These are phyloP conservation scores for Peronospora destructor DNA, from an alignment of 352 stramenopile genomes.

Conservation along the genomic window DNA sequence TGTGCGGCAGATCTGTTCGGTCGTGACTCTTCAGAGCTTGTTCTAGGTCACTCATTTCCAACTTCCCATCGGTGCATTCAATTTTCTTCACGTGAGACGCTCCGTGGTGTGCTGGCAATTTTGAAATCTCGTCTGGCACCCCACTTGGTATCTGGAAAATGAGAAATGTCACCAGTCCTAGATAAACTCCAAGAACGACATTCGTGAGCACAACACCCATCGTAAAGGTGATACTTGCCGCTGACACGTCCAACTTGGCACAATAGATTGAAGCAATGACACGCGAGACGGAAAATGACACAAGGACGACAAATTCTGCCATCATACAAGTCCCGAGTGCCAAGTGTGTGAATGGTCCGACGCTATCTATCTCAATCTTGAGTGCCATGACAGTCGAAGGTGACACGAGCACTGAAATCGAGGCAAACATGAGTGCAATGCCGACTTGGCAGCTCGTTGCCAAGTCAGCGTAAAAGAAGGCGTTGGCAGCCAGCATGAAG, in stretches of 20 bases:
- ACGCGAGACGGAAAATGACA: slow-evolving; percentile 57
- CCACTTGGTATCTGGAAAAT: slow-evolving; percentile 51
- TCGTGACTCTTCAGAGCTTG: slow-evolving; percentile 26
- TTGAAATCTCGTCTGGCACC: slow-evolving; percentile 14
- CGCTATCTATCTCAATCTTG: slow-evolving; percentile 66
- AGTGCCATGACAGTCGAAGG: slow-evolving; percentile 63
- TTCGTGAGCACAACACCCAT: slow-evolving; percentile 49
- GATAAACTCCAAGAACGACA: slow-evolving; percentile 38
- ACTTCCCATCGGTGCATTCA: slow-evolving; percentile 13
- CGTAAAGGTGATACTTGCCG: slow-evolving; percentile 45
- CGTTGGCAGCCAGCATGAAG: slow-evolving; percentile 33
- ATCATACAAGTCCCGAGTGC: slow-evolving; percentile 59
- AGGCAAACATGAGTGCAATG: slow-evolving; percentile 60
- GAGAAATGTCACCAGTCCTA: slow-evolving; percentile 41
- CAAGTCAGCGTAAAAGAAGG: slow-evolving; percentile 54
- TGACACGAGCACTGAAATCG: slow-evolving; percentile 59
- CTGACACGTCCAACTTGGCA: slow-evolving; percentile 43
- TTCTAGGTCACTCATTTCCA: slow-evolving; percentile 21
- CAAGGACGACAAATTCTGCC: slow-evolving; percentile 59
- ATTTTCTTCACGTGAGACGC: slow-evolving; percentile 9
- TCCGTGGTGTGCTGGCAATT: background rate
- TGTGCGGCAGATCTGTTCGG: slow-evolving; percentile 38
- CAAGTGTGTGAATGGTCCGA: slow-evolving; percentile 58
- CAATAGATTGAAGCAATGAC: slow-evolving; percentile 56
- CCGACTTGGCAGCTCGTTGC: slow-evolving; percentile 40